Evolutionary conservation across 75 land plant species (phyloP).

Genomic region (Gnetum montanum): DNA sequence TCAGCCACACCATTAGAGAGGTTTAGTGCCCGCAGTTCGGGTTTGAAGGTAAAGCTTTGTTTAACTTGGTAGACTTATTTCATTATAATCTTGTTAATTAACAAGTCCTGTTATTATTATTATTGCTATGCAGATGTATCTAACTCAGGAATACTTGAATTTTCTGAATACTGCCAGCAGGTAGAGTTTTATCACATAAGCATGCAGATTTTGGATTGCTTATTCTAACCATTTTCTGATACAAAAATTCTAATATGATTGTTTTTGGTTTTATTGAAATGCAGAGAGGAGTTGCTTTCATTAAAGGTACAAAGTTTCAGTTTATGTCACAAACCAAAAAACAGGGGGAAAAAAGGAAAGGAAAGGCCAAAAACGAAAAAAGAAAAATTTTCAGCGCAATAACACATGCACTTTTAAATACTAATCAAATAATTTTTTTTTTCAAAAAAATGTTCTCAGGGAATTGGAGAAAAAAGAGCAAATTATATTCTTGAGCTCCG

Average conservation of each 20-base stretch:
- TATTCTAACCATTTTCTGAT: neutral
- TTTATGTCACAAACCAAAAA: no score
- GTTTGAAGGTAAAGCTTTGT: conserved; percentile 65
- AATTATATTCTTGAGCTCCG: conserved; percentile 53
- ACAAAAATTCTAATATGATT: conserved; percentile 2
- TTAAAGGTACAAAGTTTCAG: no score
- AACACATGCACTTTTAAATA: neutral
- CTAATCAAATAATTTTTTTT: neutral
- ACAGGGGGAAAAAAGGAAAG: conserved; percentile 50
- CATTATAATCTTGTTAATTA: no score
- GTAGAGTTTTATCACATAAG: conserved; percentile 18
- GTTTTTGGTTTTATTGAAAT: conserved; percentile 2
- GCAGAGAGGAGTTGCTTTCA: conserved; percentile 55
- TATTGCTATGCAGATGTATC: conserved; percentile 45
- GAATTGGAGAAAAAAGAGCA: conserved; percentile 76
- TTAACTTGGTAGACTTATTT: no score
- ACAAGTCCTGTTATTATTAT: no score
- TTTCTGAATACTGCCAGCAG: conserved; percentile 76
- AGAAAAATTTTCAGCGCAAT: neutral
- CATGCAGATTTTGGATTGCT: neutral
- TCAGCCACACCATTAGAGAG: conserved; percentile 47
- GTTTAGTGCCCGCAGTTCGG: conserved; percentile 31
- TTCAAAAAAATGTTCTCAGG: conserved; percentile 34
- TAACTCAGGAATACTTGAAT: conserved; percentile 48
- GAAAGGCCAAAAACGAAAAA: neutral